phyloP scores from a whole-genome alignment of 208 protist species.

The Trypanosoma boissoni region DNA sequence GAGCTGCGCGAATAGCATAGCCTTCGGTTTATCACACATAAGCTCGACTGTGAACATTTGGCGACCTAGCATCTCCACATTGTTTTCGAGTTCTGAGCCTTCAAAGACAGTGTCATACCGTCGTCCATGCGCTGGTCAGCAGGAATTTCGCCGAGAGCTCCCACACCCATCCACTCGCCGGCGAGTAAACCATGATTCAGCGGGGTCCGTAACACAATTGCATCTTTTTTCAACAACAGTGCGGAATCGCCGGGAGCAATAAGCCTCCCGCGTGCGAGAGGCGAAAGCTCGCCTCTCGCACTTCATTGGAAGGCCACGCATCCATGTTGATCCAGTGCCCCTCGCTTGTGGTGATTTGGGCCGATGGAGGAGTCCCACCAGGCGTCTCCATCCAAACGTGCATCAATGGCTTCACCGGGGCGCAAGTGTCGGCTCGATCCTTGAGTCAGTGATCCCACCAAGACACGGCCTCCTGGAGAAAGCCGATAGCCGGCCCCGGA shows the following conservation, averaged over 20 bases:
- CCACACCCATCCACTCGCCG: conserved; percentile 65
- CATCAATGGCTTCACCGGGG: conserved; percentile 31
- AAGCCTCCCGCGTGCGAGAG: background rate
- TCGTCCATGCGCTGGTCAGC: conserved; percentile 69
- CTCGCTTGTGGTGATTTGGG: conserved; percentile 35
- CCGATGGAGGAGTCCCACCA: conserved; percentile 33
- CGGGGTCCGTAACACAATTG: conserved; percentile 47
- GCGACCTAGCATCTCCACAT: conserved; percentile 38
- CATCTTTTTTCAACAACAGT: conserved; percentile 2
- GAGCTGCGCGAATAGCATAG: conserved; percentile 59
- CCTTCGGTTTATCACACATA: conserved; percentile 51
- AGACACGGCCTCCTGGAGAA: conserved; percentile 44
- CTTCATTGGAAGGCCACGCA: conserved; percentile 31
- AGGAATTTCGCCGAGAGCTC: conserved; percentile 49
- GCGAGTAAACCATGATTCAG: conserved; percentile 56
- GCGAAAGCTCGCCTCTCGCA: conserved; percentile 16
- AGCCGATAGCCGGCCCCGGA: conserved; percentile 52
- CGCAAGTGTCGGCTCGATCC: conserved; percentile 30
- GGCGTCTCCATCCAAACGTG: conserved; percentile 53
- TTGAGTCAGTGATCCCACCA: conserved; percentile 64
- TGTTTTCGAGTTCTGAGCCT: conserved; percentile 26
- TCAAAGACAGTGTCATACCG: conserved; percentile 50
- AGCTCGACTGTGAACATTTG: conserved; percentile 42
- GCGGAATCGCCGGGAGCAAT: conserved; percentile 23
- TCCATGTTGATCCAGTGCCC: conserved; percentile 46